phyloP scores from a whole-genome alignment of 495 filamentous ascomycete species.

The Apiosordaria backusii region DNA sequence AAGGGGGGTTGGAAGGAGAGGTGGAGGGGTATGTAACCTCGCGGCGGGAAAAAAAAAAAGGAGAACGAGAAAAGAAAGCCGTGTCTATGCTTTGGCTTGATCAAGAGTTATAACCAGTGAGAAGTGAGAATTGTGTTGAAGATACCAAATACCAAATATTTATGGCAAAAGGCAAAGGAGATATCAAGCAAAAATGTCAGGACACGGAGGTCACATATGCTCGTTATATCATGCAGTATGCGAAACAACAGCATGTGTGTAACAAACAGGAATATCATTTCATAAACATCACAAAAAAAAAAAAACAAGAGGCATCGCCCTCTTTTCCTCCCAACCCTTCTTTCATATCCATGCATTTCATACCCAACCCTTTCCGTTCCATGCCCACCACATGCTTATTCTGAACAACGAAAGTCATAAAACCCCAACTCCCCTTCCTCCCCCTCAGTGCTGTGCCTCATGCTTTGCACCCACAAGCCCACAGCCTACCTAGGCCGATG shows the following conservation, averaged over 20 bases:
- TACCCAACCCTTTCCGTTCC: not conserved
- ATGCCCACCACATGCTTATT: not conserved
- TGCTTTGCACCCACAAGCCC: not conserved
- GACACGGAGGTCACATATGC: too few species aligned
- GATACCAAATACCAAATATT: not conserved
- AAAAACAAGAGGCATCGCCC: not conserved
- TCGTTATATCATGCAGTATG: too few species aligned
- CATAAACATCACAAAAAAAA: not conserved
- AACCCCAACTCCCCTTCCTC: not conserved
- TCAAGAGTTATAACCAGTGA: too few species aligned
- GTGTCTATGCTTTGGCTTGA: too few species aligned
- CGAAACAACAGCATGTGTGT: too few species aligned
- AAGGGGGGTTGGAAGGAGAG: slow-evolving; percentile 65
- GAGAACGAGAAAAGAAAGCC: too few species aligned
- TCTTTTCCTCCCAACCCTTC: too few species aligned
- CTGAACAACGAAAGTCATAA: not conserved
- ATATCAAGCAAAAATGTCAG: too few species aligned
- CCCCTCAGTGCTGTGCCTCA: not conserved
- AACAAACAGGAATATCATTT: not conserved
- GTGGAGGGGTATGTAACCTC: slow-evolving; percentile 32
- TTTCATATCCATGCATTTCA: not conserved
- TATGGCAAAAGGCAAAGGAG: not conserved
- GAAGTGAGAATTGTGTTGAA: too few species aligned
- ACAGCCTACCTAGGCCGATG: not conserved
- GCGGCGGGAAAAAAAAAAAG: too few species aligned